Evolutionary conservation across 805 yeast species (phyloP).

Genomic region (Candida mattraensis): DNA sequence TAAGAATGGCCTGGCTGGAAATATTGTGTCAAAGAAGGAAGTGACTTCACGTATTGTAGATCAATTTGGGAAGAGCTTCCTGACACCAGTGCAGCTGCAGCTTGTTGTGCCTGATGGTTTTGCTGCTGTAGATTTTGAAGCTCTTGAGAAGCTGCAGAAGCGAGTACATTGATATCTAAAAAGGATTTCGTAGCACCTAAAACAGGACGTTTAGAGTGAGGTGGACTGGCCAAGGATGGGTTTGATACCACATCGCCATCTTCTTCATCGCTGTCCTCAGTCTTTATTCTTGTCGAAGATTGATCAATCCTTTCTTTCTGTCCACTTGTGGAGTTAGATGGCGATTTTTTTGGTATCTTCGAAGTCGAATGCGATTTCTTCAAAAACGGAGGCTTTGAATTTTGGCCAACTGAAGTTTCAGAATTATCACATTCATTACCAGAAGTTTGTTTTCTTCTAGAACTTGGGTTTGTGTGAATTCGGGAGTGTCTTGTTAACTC

Average conservation of each 20-base stretch:
- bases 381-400: conserved; percentile 10
- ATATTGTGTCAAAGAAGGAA: conserved; percentile 53
- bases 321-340: conserved; percentile 5
- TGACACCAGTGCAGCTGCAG: conserved; percentile 21
- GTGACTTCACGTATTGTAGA: conserved; percentile 45
- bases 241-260: conserved; percentile 18
- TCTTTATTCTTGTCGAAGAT: conserved; percentile 17
- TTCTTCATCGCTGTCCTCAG: conserved; percentile 18
- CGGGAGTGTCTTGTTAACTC: conserved; percentile 85
- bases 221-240: conserved; percentile 8
- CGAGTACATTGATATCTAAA: conserved; percentile 50
- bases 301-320: conserved; percentile 2
- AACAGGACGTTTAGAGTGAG: conserved; percentile 20
- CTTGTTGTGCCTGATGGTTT: conserved; percentile 21
- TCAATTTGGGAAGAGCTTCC: conserved; percentile 16
- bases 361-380: conserved; percentile 22
- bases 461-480: conserved; percentile 64
- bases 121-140: conserved; percentile 41
- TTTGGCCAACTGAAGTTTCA: conserved; percentile 17
- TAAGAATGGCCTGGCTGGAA: conserved; percentile 39
- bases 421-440: conserved; percentile 16
- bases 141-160: conserved; percentile 57
- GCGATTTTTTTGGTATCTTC: conserved; percentile 13
- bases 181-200: conserved; percentile 23
- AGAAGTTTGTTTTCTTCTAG: conserved; percentile 31